Base-by-base conservation (phyloP, 2,329 filamentous ascomycete species). In the Stachybotrys chartarum region DNA sequence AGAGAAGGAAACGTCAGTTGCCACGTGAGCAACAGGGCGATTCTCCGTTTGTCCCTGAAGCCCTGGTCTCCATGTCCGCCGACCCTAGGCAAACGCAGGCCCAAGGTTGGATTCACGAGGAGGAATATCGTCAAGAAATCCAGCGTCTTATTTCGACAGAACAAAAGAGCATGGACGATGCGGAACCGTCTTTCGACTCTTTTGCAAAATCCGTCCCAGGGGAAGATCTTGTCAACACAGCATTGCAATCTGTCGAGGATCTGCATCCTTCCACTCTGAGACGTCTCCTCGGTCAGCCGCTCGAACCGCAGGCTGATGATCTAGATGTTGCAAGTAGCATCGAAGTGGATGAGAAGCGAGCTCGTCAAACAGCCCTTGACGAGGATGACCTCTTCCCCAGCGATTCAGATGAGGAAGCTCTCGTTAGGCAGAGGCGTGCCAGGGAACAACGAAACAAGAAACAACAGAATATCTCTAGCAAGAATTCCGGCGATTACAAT, bases 21-120 rank as follows among this genome's bases (percentile, higher is more conserved):
- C 81, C 84, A 2, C 76, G 87, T 50, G 73, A 73, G 6, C 78
- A 84, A 59, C 79, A 84, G 35, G 83, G 78, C 6, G 90, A 84
- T 63, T 93, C 82, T 58, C 89, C 91, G 0, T 96, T 96, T 60
- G 85, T 88, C 2, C 77, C 85, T 0, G 92, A 96, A 61, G 91
- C 85, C 5, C 73, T 97, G 56, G 81, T 95, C 4, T 90, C 91
- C 3, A 95, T 97, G 86, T 96, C 91, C 45, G 91, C 91, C 6
- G 88, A 94, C 69, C 77, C 85, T 35, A 82, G 91, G 54, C 80
- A 89, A 57, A 83, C 84, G 3, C 81, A 86, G 45, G 78, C 83
- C n/a, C 83, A 85, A n/a, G 86, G 85, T 0, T 99, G 94, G 93
- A 87, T 97, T 55, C 92, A 97, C 61, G 93, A 97, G 68, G 85